Percentiles rank a stretch among this genome's conserved stretches.
Conservation (phyloP, 768 basidiomycete species). For the Suillus decipiens region DNA sequence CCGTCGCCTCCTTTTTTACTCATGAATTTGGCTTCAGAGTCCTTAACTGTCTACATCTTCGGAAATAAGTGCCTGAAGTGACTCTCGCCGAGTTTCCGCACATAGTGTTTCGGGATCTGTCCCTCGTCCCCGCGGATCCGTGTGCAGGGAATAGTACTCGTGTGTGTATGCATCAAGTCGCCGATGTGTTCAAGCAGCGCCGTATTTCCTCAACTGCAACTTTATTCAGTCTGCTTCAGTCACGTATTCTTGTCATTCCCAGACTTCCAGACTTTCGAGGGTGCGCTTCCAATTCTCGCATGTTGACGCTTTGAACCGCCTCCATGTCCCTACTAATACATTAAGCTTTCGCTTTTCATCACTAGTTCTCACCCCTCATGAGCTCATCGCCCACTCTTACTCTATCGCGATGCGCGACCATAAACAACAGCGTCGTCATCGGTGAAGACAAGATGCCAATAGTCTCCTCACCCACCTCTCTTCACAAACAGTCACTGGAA, state of each 20-base stretch:
- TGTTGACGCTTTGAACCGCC: slow-evolving; percentile 12
- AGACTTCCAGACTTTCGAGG: slow-evolving; percentile 10
- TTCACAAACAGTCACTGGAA: slow-evolving; percentile 9
- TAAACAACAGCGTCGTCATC: slow-evolving; percentile 28
- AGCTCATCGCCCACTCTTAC: slow-evolving; percentile 29
- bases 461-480: slow-evolving; percentile 9
- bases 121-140: slow-evolving; percentile 35
- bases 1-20: slow-evolving; percentile 8
- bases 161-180: slow-evolving; percentile 27
- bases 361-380: slow-evolving; percentile 24
- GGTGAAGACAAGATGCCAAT: slow-evolving; percentile 25
- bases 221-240: slow-evolving; percentile 9
- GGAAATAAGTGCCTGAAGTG: slow-evolving; percentile 5
- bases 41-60: slow-evolving; percentile 14
- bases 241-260: slow-evolving; percentile 10
- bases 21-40: slow-evolving; percentile 9
- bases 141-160: slow-evolving; percentile 14
- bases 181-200: slow-evolving; percentile 22
- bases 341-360: not conserved
- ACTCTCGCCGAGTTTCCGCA: slow-evolving; percentile 25
- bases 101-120: slow-evolving; percentile 28
- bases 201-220: slow-evolving; percentile 14
- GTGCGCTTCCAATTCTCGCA: slow-evolving; percentile 18
- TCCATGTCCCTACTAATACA: slow-evolving; percentile 19
- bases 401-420: slow-evolving; percentile 33